phyloP scores from a whole-genome alignment of 225 moss, liverwort and hornwort genomes.

The Pseudisothecium myosuroides region DNA sequence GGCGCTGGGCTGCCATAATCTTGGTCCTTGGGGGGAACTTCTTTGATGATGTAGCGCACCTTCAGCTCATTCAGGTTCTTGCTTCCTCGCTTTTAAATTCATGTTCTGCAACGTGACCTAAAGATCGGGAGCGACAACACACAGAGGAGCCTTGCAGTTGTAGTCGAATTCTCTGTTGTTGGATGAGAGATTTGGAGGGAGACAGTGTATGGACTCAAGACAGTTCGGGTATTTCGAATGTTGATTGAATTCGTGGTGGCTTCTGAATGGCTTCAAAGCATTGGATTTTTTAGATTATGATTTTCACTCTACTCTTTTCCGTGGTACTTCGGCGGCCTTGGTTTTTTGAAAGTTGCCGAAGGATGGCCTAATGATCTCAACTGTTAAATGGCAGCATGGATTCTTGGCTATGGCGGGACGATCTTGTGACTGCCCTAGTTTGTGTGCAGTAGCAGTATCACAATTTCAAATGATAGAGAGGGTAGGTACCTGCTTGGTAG shows the following conservation, averaged over 20 bases:
- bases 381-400: not conserved
- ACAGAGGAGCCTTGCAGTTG: not conserved
- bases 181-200: not conserved
- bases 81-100: not conserved
- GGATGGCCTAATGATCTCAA: not conserved
- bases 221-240: not conserved
- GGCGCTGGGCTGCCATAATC: not conserved
- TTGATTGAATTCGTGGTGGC: not conserved
- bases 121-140: not conserved
- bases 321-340: not conserved
- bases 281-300: not conserved
- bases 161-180: not conserved
- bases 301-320: not conserved
- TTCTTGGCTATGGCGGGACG: not conserved
- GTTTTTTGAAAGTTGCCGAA: not conserved
- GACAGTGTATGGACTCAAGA: not conserved
- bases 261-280: not conserved
- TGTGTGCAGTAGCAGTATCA: not conserved
- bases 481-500: not conserved
- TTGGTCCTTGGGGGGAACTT: not conserved
- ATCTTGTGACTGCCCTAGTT: not conserved
- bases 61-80: not conserved
- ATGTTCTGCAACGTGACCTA: not conserved
- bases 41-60: not conserved
- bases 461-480: not conserved